Conservation (phyloP, 768 basidiomycete species). For the Clitopilus hobsonii region DNA sequence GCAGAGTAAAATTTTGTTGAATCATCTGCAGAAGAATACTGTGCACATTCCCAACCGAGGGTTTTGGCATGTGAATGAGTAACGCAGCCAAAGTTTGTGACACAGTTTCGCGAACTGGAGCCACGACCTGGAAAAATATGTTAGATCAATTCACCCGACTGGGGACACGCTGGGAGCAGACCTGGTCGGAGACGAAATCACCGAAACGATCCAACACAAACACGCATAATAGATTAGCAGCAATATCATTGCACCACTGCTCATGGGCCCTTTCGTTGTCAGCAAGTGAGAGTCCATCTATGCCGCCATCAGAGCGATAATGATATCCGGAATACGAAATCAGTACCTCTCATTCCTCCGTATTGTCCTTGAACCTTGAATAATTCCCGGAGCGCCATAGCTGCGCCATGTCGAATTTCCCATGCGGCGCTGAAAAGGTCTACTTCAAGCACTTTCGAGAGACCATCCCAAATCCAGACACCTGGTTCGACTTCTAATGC, state of each 20-base stretch:
- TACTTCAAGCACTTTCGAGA: constrained; percentile 74
- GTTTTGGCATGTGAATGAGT: constrained; percentile 82
- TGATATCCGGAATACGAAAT: constrained; percentile 6
- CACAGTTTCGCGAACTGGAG: constrained; percentile 94
- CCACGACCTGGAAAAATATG: constrained; percentile 56
- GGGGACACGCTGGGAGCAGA: constrained; percentile 11
- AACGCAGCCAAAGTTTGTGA: constrained; percentile 91
- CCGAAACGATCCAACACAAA: constrained; percentile 97
- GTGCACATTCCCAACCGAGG: constrained; percentile 77
- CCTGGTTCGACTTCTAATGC: constrained; percentile 74
- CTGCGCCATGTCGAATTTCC: constrained; percentile 94
- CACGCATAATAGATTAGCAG: constrained; percentile 80
- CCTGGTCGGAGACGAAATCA: constrained; percentile 94
- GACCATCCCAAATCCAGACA: constrained; percentile 83
- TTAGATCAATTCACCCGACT: not conserved
- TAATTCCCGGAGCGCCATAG: constrained; percentile 85
- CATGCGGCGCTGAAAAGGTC: constrained; percentile 83
- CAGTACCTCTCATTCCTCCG: constrained; percentile 74
- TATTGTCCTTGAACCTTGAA: constrained; percentile 78
- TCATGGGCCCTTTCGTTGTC: constrained; percentile 72
- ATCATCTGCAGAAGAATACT: constrained; percentile 89
- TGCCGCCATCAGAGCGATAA: not conserved
- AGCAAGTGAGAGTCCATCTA: constrained; percentile 45
- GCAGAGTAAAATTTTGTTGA: constrained; percentile 69
- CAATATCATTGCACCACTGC: constrained; percentile 86